These are phyloP conservation scores for Kitagawia praeruptora DNA, from an alignment of 129 eudicot species.

Conservation along the genomic window DNA sequence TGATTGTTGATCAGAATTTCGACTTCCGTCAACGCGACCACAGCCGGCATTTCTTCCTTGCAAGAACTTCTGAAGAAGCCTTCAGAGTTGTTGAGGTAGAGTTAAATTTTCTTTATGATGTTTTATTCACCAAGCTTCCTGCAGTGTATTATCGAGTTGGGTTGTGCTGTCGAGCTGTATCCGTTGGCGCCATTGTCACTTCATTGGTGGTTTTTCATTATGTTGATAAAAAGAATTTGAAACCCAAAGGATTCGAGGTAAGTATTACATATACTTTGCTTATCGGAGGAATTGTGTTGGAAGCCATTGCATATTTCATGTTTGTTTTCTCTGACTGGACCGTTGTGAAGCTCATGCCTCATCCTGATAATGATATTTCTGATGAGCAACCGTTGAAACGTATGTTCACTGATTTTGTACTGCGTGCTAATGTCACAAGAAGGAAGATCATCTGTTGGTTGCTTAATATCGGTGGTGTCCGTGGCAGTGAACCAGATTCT, in stretches of 20 bases:
- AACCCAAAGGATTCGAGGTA: conserved; percentile 11
- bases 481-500: background rate
- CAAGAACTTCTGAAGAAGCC: conserved; percentile 32
- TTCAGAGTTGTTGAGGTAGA: conserved; percentile 50
- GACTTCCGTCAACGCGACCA: conserved; percentile 34
- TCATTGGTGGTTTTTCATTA: conserved; percentile 24
- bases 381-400: background rate
- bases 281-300: conserved; percentile 44
- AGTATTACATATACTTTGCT: conserved; percentile 44
- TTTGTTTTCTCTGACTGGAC: conserved; percentile 53
- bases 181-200: conserved; percentile 15
- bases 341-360: conserved; percentile 15
- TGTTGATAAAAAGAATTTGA: conserved; percentile 8
- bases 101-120: conserved; percentile 50
- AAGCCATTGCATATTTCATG: conserved; percentile 30
- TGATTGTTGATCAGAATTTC: conserved; percentile 41
- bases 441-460: conserved; percentile 9
- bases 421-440: background rate
- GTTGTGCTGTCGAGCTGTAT: conserved; percentile 18
- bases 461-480: background rate
- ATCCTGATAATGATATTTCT: conserved; percentile 9
- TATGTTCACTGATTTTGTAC: conserved; percentile 39
- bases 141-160: conserved; percentile 22
- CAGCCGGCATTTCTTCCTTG: conserved; percentile 47
- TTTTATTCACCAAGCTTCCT: conserved; percentile 46